Evolutionary conservation across 2,329 filamentous ascomycete genomes (phyloP).

Genomic region (Cladosporium austrohemisphaericum): DNA sequence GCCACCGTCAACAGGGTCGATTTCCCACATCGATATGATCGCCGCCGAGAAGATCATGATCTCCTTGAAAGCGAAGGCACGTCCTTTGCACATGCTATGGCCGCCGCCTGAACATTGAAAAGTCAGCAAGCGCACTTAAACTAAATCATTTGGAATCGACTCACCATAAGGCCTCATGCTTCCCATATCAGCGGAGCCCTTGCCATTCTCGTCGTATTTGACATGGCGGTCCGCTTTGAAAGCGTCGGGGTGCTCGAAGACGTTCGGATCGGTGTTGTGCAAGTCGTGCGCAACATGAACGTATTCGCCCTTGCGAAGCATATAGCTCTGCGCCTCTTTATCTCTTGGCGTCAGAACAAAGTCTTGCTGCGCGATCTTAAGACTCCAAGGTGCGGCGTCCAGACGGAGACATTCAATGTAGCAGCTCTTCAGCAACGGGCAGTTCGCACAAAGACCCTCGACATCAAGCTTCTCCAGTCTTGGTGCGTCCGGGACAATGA

Average conservation of each 20-base stretch:
- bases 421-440: constrained; percentile 36
- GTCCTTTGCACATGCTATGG: constrained; percentile 47
- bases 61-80: constrained; percentile 49
- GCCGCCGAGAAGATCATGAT: constrained; percentile 50
- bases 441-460: constrained; percentile 31
- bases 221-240: constrained; percentile 35
- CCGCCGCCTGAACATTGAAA: constrained; percentile 39
- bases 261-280: constrained; percentile 35
- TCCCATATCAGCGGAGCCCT: constrained; percentile 37
- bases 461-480: constrained; percentile 31
- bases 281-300: constrained; percentile 36
- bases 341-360: constrained; percentile 34
- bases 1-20: constrained; percentile 44
- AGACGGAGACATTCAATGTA: constrained; percentile 37
- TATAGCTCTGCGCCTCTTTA: constrained; percentile 32
- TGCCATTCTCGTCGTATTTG: constrained; percentile 27
- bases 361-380: constrained; percentile 34
- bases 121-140: background rate
- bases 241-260: constrained; percentile 31
- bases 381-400: constrained; percentile 35
- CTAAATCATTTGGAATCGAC: constrained; percentile 13
- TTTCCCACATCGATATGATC: constrained; percentile 55
- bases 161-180: constrained; percentile 45
- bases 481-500: constrained; percentile 33
- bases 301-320: constrained; percentile 35